Evolutionary conservation across 2,329 filamentous ascomycete species (phyloP), one percentile per base, ranked within the genome.

Genomic region (Xylaria sp.): DNA sequence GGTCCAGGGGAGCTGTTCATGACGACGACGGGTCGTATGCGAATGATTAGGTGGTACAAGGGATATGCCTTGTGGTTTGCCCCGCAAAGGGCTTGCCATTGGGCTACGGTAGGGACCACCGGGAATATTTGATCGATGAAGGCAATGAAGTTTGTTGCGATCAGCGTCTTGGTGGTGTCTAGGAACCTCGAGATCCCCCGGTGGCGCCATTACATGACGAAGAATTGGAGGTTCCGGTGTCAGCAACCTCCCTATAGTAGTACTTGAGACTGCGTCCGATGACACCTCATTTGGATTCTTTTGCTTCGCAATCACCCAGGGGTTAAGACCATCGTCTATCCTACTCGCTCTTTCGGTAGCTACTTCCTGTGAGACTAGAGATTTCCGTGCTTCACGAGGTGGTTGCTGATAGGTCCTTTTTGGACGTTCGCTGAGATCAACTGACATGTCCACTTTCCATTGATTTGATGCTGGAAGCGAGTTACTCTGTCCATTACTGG

Each of bases 281-380:
- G 45, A 14, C 17, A 12, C 33, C 21, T 35, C 46, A n/a, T 19
- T 57, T 31, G 71, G 65, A n/a, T 71, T 66, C 35, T 68, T 75
- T 69, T 77, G 71, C 62, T 77, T 79, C 28, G 78, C 76, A 64
- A 79, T 78, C 6, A 73, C 63, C 77, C 77, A 80, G 21, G 78
- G 78, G 58, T 80, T 79, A 5, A 78, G 63, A 9, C 55, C 69
- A 53, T 47, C 47, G 15, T 28, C 33, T 5, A 9, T 6, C 21
- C 28, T 52, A 40, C 17, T 21, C 31, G 35, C 38, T 38, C 25
- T 17, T 14, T 15, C 23, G 19, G 17, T 56, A 33, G 2, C 23
- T 23, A 25, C 33, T 21, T 40, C 33, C 17, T 33, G 33, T 17
- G 59, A 25, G 35, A 19, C 17, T 3, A 4, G 17, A 28, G 51